These are phyloP conservation scores for Curvularia hawaiiensis DNA, from an alignment of 2,329 filamentous ascomycete species.

Conservation along the genomic window DNA sequence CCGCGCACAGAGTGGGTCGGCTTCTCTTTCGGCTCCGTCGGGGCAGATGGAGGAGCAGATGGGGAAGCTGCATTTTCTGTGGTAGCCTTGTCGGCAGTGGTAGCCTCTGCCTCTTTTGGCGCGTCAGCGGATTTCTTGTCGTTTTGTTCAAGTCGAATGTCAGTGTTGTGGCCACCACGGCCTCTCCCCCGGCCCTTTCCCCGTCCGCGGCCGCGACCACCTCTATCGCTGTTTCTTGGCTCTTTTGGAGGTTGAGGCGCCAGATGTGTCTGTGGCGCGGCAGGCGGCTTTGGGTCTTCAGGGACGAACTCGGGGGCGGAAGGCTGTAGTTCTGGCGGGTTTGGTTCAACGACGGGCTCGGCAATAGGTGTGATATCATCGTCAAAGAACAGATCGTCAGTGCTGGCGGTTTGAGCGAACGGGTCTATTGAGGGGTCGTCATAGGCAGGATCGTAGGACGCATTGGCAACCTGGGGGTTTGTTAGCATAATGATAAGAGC, in stretches of 20 bases:
- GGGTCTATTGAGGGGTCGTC: conserved; percentile 47
- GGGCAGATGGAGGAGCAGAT: conserved; percentile 21
- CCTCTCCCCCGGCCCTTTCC: conserved; percentile 35
- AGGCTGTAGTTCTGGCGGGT: conserved; percentile 25
- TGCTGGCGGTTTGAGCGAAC: conserved; percentile 56
- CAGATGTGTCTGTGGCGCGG: conserved; percentile 28
- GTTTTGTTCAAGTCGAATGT: conserved; percentile 21
- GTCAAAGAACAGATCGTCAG: conserved; percentile 58
- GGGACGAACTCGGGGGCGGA: conserved; percentile 29
- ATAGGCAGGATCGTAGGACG: conserved; percentile 37
- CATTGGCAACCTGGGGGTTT: conserved; percentile 17
- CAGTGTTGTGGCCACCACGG: conserved; percentile 20
- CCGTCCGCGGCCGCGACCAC: conserved; percentile 33
- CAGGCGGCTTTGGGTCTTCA: conserved; percentile 24
- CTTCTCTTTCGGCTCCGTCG: conserved; percentile 31
- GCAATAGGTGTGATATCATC: conserved; percentile 56
- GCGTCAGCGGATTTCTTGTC: conserved; percentile 24
- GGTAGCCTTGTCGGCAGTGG: conserved; percentile 18
- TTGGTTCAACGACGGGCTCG: conserved; percentile 48
- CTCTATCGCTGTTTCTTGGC: conserved; percentile 35
- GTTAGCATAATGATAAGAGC: conserved; percentile 4
- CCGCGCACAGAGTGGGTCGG: conserved; percentile 40
- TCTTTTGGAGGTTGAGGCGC: conserved; percentile 34
- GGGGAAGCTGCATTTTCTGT: conserved; percentile 18
- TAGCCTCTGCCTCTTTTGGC: conserved; percentile 27